These are phyloP conservation scores for Gossypium longicalyx DNA, from an alignment of 345 rosid species.

Conservation along the genomic window DNA sequence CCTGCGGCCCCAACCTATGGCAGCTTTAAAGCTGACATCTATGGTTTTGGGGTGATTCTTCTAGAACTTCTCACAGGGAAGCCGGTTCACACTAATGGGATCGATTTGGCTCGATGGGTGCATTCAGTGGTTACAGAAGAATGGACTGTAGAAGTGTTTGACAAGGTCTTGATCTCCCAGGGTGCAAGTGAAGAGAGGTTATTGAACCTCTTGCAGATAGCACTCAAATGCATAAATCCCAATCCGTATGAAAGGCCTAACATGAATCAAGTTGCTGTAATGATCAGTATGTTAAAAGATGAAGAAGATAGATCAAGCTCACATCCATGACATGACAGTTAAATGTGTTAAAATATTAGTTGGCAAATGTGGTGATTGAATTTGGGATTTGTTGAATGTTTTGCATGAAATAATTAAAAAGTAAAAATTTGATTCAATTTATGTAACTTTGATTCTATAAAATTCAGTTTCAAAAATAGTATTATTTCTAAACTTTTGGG, in stretches of 20 bases:
- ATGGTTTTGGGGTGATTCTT: conserved; percentile 45
- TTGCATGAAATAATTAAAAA: too few relatives aligned
- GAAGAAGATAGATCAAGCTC: too few relatives aligned
- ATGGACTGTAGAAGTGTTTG: too few relatives aligned
- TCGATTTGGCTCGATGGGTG: background rate
- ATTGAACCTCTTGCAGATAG: background rate
- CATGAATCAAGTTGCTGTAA: background rate
- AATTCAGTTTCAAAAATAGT: too few relatives aligned
- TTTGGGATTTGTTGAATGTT: too few relatives aligned
- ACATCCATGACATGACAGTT: too few relatives aligned
- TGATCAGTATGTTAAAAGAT: background rate
- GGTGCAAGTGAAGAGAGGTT: background rate
- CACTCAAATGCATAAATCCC: background rate
- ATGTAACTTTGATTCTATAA: too few relatives aligned
- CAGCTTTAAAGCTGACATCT: conserved; percentile 35
- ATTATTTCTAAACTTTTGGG: too few relatives aligned
- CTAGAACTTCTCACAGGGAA: conserved; percentile 38
- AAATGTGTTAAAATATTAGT: too few relatives aligned
- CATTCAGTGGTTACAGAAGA: too few relatives aligned
- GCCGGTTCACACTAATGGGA: background rate
- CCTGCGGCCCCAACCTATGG: background rate
- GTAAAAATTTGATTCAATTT: too few relatives aligned
- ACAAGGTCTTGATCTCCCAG: background rate
- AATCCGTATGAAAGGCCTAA: background rate
- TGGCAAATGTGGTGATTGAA: too few relatives aligned